Conservation (phyloP, 1,284 basidiomycete species). For the Ceratobasidium sp. region DNA sequence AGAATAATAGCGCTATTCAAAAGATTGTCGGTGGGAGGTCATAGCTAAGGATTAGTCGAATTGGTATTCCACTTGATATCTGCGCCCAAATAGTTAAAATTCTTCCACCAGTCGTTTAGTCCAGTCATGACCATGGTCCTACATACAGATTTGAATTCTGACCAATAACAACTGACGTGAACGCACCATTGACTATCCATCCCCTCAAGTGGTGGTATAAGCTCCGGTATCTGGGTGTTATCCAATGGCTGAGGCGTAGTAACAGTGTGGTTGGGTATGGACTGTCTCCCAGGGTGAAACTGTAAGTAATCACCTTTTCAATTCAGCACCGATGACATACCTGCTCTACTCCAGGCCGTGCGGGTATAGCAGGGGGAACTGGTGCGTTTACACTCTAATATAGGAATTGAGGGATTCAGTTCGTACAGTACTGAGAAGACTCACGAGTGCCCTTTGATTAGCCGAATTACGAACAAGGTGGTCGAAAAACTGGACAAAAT, state of each 20-base stretch:
- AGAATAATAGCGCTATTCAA: no score
- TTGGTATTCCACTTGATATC: not conserved
- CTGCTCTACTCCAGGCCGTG: not conserved
- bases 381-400: not conserved
- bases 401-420: not conserved
- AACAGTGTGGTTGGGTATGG: not conserved
- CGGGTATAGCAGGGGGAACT: not conserved
- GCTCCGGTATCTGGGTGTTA: slow-evolving; percentile 4
- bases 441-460: slow-evolving; percentile 5
- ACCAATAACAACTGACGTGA: not conserved
- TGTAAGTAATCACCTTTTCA: not conserved
- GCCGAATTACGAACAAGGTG: slow-evolving; percentile 24
- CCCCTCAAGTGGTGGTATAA: slow-evolving; percentile 40
- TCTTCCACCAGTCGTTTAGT: slow-evolving; percentile 41
- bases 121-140: slow-evolving; percentile 36
- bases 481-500: slow-evolving; percentile 18
- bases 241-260: not conserved
- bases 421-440: not conserved
- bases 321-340: not conserved
- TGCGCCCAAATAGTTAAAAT: slow-evolving; percentile 32
- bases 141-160: not conserved
- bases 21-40: no score
- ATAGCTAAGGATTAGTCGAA: slow-evolving; percentile 1
- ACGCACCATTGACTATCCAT: slow-evolving; percentile 37
- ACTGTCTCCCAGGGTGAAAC: not conserved